Conservation (phyloP, 2,329 filamentous ascomycete genomes). For the Verticillium nubilum region DNA sequence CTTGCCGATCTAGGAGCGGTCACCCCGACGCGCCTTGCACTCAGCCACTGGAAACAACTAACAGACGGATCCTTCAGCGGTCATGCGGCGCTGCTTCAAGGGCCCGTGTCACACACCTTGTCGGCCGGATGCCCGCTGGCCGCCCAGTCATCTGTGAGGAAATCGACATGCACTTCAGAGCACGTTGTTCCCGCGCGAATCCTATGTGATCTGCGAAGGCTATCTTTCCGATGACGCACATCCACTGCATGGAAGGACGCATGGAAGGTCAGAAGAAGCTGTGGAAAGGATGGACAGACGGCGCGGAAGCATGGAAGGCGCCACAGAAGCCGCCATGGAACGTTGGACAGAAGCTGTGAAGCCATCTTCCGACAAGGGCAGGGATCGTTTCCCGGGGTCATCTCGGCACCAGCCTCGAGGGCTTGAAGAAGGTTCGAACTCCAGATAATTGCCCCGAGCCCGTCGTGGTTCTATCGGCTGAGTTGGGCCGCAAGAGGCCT, state of each 20-base stretch:
- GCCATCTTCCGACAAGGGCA: background rate
- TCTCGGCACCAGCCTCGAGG: background rate
- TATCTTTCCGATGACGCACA: background rate
- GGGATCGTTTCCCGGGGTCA: background rate
- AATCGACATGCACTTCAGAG: background rate
- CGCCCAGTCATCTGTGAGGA: background rate
- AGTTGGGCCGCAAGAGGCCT: background rate
- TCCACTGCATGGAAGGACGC: background rate
- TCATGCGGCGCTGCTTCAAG: background rate
- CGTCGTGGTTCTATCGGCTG: background rate
- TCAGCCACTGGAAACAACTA: background rate
- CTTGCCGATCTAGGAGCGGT: background rate
- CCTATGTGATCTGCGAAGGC: background rate
- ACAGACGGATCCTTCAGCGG: background rate
- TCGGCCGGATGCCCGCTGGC: background rate
- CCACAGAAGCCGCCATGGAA: background rate
- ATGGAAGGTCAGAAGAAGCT: background rate
- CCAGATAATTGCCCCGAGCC: no score
- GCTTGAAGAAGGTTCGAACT: background rate
- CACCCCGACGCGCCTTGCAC: background rate
- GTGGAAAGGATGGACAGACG: background rate
- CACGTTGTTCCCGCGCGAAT: background rate
- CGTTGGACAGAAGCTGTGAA: background rate
- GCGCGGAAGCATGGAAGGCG: background rate
- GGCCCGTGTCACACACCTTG: background rate